These are phyloP conservation scores for Geranium incanum DNA, from an alignment of 441 rosid species.

Conservation along the genomic window DNA sequence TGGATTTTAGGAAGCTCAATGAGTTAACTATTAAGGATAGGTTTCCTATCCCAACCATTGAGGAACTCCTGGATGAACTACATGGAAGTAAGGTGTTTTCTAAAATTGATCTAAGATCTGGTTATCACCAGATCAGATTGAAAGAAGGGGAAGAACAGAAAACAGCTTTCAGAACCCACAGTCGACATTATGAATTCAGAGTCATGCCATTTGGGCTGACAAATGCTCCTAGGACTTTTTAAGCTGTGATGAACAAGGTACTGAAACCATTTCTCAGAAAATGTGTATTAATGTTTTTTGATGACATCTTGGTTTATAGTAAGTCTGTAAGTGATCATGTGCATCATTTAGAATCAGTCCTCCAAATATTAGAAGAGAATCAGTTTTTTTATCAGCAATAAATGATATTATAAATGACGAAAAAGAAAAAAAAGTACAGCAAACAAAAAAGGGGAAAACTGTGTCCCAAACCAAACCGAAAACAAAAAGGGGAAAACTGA, in stretches of 20 bases:
- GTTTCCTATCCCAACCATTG: neutral
- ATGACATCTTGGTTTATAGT: neutral
- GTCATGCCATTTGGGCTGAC: constrained; percentile 7
- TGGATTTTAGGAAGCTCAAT: neutral
- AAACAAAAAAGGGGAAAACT: no score
- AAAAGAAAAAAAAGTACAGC: no score
- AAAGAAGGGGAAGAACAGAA: neutral
- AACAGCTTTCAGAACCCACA: neutral
- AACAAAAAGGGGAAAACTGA: no score
- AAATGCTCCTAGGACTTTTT: neutral
- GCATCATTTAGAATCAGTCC: neutral
- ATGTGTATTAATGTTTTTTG: neutral
- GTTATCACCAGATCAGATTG: constrained; percentile 3
- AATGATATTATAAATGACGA: no score
- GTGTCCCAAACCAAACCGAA: no score
- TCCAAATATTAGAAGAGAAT: neutral
- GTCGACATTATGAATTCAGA: neutral
- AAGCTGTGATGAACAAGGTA: neutral
- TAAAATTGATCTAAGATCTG: neutral
- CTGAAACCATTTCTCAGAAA: neutral
- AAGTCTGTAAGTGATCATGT: neutral
- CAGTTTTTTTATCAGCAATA: neutral
- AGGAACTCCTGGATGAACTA: neutral
- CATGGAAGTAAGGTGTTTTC: neutral
- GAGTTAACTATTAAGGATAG: neutral